A percentile compares a stretch with the other conserved stretches of the same genome.
These are phyloP conservation scores for Nyctanthes arbortristis DNA, from an alignment of 257 asterid species.

Conservation along the genomic window DNA sequence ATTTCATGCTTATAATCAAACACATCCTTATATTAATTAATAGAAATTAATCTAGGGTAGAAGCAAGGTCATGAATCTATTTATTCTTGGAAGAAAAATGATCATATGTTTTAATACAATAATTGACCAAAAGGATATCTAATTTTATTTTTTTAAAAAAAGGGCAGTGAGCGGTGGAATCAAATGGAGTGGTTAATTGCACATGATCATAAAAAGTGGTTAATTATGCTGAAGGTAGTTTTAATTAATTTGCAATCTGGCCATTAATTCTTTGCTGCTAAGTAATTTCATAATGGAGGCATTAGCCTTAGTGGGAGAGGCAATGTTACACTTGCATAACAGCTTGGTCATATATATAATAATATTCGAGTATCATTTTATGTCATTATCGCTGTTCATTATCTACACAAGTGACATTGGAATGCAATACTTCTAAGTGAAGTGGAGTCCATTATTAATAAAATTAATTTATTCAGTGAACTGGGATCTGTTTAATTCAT, in stretches of 20 bases:
- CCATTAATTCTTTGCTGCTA: slow-evolving; percentile 48
- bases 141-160: slow-evolving; percentile 2
- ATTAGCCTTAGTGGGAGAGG: slow-evolving; percentile 29
- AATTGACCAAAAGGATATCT: slow-evolving; percentile 18
- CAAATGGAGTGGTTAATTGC: slow-evolving; percentile 38
- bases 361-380: too few species aligned
- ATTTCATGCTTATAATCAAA: too few species aligned
- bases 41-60: neutral
- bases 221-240: slow-evolving; percentile 19
- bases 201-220: slow-evolving; percentile 43
- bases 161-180: slow-evolving; percentile 14
- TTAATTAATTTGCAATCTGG: slow-evolving; percentile 40
- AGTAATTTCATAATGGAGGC: slow-evolving; percentile 21
- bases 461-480: too few species aligned
- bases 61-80: neutral
- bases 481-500: too few species aligned
- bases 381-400: too few species aligned
- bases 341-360: slow-evolving; percentile 4
- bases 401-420: too few species aligned
- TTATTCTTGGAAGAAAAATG: slow-evolving; percentile 43
- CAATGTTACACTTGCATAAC: slow-evolving; percentile 27
- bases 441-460: too few species aligned
- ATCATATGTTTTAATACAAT: slow-evolving; percentile 18
- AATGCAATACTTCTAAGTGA: too few species aligned
- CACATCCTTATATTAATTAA: too few species aligned